These are phyloP conservation scores for Alternaria consortialis DNA, from an alignment of 2,329 filamentous ascomycete species.

Conservation along the genomic window DNA sequence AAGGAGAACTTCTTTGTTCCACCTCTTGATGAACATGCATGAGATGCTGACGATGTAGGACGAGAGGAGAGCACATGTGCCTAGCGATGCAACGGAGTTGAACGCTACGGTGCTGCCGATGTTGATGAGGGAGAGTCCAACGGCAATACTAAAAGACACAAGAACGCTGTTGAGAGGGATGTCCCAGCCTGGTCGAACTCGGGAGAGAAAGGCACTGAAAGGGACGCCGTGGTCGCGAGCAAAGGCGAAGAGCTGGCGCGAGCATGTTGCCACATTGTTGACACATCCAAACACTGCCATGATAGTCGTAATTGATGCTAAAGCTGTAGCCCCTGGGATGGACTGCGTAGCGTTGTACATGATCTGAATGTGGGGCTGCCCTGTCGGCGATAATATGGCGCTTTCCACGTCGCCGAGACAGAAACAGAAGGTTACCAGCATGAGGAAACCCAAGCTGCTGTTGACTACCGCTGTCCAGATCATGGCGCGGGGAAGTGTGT, in stretches of 20 bases:
- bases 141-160: slow-evolving; percentile 52
- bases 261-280: slow-evolving; percentile 39
- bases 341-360: slow-evolving; percentile 39
- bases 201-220: slow-evolving; percentile 17
- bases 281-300: slow-evolving; percentile 39
- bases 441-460: slow-evolving; percentile 50
- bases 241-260: slow-evolving; percentile 48
- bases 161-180: slow-evolving; percentile 57
- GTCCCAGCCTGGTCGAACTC: slow-evolving; percentile 32
- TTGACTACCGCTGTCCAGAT: slow-evolving; percentile 52
- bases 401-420: slow-evolving; percentile 33
- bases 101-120: slow-evolving; percentile 54
- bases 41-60: slow-evolving; percentile 54
- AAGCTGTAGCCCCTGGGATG: slow-evolving; percentile 23
- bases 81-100: slow-evolving; percentile 38
- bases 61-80: slow-evolving; percentile 32
- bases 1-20: slow-evolving; percentile 54
- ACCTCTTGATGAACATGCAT: slow-evolving; percentile 57
- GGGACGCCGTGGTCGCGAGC: slow-evolving; percentile 41
- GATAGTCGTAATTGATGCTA: slow-evolving; percentile 38
- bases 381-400: slow-evolving; percentile 22
- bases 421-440: slow-evolving; percentile 46
- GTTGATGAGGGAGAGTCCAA: slow-evolving; percentile 59
- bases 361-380: slow-evolving; percentile 38
- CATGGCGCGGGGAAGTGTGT: slow-evolving; percentile 53